Percentiles rank a stretch among this genome's conserved stretches.
phyloP scores from a whole-genome alignment of 2,329 filamentous ascomycete species.

The Fusarium citri region DNA sequence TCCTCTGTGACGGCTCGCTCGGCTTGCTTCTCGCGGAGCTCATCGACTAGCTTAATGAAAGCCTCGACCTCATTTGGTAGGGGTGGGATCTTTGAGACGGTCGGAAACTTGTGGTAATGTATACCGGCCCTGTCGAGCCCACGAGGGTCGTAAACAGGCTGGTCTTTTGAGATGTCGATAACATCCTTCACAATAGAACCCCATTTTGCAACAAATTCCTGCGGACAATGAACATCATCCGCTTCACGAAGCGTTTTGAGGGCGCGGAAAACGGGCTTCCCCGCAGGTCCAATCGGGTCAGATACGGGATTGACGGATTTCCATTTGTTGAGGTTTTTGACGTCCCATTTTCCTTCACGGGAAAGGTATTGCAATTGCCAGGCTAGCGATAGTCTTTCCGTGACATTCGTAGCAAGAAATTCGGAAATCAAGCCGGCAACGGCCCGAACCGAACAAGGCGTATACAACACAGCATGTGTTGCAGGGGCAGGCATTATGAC shows the following conservation, averaged over 20 bases:
- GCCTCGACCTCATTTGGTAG: slow-evolving; percentile 63
- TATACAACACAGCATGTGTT: slow-evolving; percentile 86
- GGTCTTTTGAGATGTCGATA: slow-evolving; percentile 91
- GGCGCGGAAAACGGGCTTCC: slow-evolving; percentile 77
- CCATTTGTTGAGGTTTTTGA: slow-evolving; percentile 97
- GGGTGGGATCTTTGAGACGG: slow-evolving; percentile 91
- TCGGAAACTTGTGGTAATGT: slow-evolving; percentile 87
- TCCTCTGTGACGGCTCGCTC: slow-evolving; percentile 53
- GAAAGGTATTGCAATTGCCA: slow-evolving; percentile 94
- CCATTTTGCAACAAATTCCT: slow-evolving; percentile 76
- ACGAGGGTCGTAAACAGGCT: slow-evolving; percentile 86
- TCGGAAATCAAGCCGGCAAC: slow-evolving; percentile 85
- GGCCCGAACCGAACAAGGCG: slow-evolving; percentile 77
- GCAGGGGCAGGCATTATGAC: slow-evolving; percentile 80
- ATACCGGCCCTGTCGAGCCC: slow-evolving; percentile 75
- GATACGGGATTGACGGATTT: slow-evolving; percentile 82
- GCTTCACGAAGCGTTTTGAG: slow-evolving; percentile 95
- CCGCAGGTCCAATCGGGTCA: slow-evolving; percentile 71
- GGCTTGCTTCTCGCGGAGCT: slow-evolving; percentile 66
- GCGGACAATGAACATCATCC: slow-evolving; percentile 83
- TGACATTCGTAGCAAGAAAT: slow-evolving; percentile 81
- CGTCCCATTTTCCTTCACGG: slow-evolving; percentile 95
- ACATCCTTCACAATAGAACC: slow-evolving; percentile 76
- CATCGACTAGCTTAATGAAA: slow-evolving; percentile 69
- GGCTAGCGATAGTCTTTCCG: slow-evolving; percentile 80